Evolutionary conservation across 23 red algal genomes (phyloP).

Genomic region (Agarophyton chilense): DNA sequence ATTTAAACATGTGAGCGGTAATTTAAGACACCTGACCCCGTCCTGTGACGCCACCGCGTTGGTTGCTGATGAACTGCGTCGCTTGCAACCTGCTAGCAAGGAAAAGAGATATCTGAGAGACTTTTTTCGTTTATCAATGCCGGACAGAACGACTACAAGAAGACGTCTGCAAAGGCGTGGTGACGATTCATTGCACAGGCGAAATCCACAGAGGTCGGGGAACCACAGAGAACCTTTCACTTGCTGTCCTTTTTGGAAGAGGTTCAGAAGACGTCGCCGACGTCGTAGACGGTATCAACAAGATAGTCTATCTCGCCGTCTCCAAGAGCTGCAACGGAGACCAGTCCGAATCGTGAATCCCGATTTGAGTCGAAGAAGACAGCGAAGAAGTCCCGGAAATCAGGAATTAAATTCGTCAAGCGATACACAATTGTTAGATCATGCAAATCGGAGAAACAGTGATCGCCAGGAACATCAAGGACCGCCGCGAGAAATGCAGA

Average conservation of each 20-base stretch:
- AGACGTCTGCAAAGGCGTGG: background rate
- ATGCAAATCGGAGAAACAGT: background rate
- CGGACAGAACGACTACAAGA: constrained; percentile 7
- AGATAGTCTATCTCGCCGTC: constrained; percentile 16
- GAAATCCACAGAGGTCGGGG: background rate
- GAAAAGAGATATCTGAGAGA: background rate
- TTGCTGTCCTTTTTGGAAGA: constrained; percentile 9
- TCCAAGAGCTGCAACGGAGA: background rate
- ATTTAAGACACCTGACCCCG: background rate
- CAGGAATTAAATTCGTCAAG: background rate
- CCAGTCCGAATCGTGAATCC: constrained; percentile 9
- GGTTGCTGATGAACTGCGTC: background rate
- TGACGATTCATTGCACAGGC: background rate
- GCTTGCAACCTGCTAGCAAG: background rate
- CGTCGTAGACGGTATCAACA: background rate
- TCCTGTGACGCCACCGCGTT: background rate
- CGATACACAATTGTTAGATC: background rate
- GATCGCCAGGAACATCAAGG: background rate
- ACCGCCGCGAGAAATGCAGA: background rate
- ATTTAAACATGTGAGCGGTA: background rate
- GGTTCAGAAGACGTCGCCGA: background rate
- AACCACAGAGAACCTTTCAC: background rate
- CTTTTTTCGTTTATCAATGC: background rate
- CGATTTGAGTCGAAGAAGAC: background rate
- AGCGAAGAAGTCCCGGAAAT: background rate